phyloP scores from a whole-genome alignment of 2,329 filamentous ascomycete genomes.

The Penicillium nordicum region DNA sequence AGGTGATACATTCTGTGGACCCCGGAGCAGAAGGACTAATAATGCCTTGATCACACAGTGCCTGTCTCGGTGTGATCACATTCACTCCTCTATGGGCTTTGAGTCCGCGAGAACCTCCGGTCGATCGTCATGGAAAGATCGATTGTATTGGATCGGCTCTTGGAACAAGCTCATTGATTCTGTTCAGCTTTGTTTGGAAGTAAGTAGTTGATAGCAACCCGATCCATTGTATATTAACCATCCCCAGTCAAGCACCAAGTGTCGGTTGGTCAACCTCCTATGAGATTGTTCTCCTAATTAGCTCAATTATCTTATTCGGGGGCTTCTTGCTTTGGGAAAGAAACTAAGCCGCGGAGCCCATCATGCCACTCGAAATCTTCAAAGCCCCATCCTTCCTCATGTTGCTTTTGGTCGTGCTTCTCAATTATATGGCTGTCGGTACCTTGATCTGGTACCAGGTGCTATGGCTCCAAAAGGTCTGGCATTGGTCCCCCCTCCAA shows the following conservation, averaged over 20 bases:
- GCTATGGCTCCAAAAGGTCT: slow-evolving; percentile 46
- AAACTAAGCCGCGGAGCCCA: slow-evolving; percentile 39
- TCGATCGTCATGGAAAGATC: slow-evolving; percentile 38
- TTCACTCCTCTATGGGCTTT: slow-evolving; percentile 27
- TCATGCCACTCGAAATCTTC: slow-evolving; percentile 49
- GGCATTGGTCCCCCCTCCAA: slow-evolving; percentile 42
- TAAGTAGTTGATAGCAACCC: slow-evolving; percentile 24
- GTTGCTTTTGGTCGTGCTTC: slow-evolving; percentile 44
- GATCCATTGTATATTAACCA: neutral
- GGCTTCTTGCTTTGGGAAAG: slow-evolving; percentile 44
- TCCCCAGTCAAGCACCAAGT: slow-evolving; percentile 41
- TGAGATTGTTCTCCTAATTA: slow-evolving; percentile 40
- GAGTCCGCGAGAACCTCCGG: slow-evolving; percentile 28
- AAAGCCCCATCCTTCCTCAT: slow-evolving; percentile 44
- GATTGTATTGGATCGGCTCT: slow-evolving; percentile 43
- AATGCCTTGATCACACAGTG: slow-evolving; percentile 8
- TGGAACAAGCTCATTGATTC: slow-evolving; percentile 41
- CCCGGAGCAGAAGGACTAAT: neutral
- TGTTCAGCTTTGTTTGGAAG: slow-evolving; percentile 55
- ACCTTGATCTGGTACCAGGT: slow-evolving; percentile 51
- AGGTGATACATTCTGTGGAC: slow-evolving; percentile 1
- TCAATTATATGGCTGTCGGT: slow-evolving; percentile 50
- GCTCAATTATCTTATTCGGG: slow-evolving; percentile 36
- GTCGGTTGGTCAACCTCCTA: slow-evolving; percentile 47
- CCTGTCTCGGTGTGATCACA: slow-evolving; percentile 22